Evolutionary conservation across 2,329 filamentous ascomycete genomes (phyloP).

Genomic region (Penicillium hordei): DNA sequence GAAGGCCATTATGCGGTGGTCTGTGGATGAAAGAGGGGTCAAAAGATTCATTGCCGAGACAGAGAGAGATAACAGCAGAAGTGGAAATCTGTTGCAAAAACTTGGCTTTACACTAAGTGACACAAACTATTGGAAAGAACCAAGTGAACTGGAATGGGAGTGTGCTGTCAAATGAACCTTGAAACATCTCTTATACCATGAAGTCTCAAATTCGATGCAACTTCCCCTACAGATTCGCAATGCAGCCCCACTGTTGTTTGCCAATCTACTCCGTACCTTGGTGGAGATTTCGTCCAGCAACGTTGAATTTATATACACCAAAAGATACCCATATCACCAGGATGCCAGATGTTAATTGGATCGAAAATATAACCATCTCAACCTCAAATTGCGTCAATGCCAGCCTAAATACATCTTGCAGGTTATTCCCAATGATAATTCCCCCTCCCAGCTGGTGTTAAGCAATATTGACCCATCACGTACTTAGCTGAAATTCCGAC

Average conservation of each 20-base stretch:
- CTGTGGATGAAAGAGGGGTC: slow-evolving; percentile 19
- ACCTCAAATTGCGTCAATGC: slow-evolving; percentile 2
- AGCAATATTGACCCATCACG: background rate
- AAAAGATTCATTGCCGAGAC: slow-evolving; percentile 29
- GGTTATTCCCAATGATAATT: background rate
- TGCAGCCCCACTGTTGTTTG: background rate
- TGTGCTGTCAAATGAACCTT: background rate
- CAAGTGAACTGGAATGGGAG: slow-evolving; percentile 22
- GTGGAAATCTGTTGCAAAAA: slow-evolving; percentile 24
- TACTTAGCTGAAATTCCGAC: slow-evolving; percentile 1
- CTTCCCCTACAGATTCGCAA: background rate
- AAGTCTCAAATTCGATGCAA: background rate
- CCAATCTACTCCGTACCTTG: too few relatives aligned
- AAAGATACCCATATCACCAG: background rate
- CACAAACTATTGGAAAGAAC: slow-evolving; percentile 27
- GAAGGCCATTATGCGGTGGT: slow-evolving; percentile 25
- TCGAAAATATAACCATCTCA: background rate
- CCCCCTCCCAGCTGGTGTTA: background rate
- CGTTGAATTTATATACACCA: background rate
- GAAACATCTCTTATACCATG: background rate
- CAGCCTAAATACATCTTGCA: background rate
- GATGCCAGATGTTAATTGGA: background rate
- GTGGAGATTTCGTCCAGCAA: background rate
- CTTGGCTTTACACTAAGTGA: slow-evolving; percentile 24
- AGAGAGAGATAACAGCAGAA: slow-evolving; percentile 24